A percentile compares a stretch with the other conserved stretches of the same genome.
Evolutionary conservation across 2,329 filamentous ascomycete genomes (phyloP).

Genomic region (Fusarium domesticum): DNA sequence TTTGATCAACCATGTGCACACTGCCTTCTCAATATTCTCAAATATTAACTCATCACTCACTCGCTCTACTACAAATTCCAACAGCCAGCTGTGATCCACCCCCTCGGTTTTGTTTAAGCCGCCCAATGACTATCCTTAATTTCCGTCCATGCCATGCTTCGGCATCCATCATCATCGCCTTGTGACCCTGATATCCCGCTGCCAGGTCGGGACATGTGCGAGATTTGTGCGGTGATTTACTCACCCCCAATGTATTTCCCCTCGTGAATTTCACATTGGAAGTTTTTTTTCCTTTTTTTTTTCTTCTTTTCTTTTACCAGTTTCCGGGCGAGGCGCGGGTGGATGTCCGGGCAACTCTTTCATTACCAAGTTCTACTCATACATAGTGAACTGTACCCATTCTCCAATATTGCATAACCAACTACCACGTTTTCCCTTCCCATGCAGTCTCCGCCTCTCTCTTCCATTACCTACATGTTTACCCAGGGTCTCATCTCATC

Average conservation of each 20-base stretch:
- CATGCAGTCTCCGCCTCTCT: too few relatives aligned
- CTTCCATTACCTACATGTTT: too few relatives aligned
- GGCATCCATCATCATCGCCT: not conserved
- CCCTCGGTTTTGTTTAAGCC: not conserved
- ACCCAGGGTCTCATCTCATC: too few relatives aligned
- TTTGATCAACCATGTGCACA: slow-evolving; percentile 10
- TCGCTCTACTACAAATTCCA: not conserved
- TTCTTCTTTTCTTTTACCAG: slow-evolving; percentile 17
- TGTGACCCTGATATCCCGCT: slow-evolving; percentile 13
- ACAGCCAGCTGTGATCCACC: not conserved
- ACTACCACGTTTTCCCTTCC: too few relatives aligned
- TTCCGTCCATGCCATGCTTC: slow-evolving; percentile 10
- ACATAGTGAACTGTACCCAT: slow-evolving; percentile 7
- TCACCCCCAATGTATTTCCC: slow-evolving; percentile 1
- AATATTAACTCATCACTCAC: too few relatives aligned
- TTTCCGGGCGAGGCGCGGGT: slow-evolving; percentile 28
- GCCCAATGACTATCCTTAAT: not conserved
- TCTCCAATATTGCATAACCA: not conserved
- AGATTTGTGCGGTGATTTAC: slow-evolving; percentile 15
- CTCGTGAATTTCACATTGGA: not conserved
- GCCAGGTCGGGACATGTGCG: slow-evolving; percentile 16
- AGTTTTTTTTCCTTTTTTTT: too few relatives aligned
- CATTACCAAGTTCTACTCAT: not conserved
- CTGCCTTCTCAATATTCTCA: not conserved
- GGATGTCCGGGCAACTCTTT: slow-evolving; percentile 7